Base-by-base conservation (phyloP, 208 protist genomes). In the Lotmaria passim region DNA sequence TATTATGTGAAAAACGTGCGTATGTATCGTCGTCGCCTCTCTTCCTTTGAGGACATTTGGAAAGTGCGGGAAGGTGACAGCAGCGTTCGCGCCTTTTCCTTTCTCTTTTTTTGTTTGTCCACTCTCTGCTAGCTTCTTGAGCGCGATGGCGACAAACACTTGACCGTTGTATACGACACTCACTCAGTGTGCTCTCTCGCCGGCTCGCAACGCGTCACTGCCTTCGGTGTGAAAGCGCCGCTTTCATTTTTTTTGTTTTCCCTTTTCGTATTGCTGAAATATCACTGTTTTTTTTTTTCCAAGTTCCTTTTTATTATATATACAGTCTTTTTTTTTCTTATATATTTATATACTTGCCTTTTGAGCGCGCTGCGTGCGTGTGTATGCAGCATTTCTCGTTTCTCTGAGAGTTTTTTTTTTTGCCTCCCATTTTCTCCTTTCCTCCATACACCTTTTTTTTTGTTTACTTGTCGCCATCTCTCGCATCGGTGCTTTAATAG, bases 301-400 rank as follows among this genome's bases (percentile, higher is more conserved):
- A 38, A 30, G n/a, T n/a, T n/a, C n/a, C 26, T 73, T 73, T 64
- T 57, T 66, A 31, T 63, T 51, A 24, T 51, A 64, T 34, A 56
- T 55, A 24, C 34, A 24, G 17, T 44, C 47, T 58, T 65, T 30
- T 10, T 55, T 28, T 24, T 59, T 67, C n/a, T 44, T 52, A 47
- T 64, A 44, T 68, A 7, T 10, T 46, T 19, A 46, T n/a, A 7
- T 41, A 12, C 36, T 15, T 6, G 14, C 15, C 21, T 53, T 62
- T 43, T 24, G 36, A 47, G 47, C 34, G 38, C 24, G 19, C 36
- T 39, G 33, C 31, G 41, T 33, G 43, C 30, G 31, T 67, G 26
- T 71, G 61, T 31, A 14, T 24, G 30, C 50, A 38, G 50, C 47
- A 15, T 52, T 52, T 17, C 47, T 78, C 57, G 3, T 69, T 62